Conservation (phyloP, 2,329 filamentous ascomycete genomes). For the Cytospora schulzeri region DNA sequence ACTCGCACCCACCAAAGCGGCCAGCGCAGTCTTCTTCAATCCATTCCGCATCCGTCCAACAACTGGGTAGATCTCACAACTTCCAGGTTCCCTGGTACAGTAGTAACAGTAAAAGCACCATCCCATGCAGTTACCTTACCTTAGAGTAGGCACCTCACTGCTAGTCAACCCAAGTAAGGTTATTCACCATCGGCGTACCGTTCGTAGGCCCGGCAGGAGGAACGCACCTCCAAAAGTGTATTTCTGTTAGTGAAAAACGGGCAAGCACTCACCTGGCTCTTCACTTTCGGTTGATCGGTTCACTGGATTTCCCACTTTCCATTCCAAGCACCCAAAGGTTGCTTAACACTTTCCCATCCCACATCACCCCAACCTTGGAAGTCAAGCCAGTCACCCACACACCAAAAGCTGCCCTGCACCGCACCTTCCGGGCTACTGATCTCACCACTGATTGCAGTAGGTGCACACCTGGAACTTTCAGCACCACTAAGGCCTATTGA, state of each 20-base stretch:
- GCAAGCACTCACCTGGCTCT: not conserved
- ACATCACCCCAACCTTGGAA: not conserved
- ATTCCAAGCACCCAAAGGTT: not conserved
- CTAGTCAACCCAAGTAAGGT: not conserved
- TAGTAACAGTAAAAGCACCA: not conserved
- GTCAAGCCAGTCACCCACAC: not conserved
- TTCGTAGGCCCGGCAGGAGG: not conserved
- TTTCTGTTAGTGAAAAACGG: not conserved
- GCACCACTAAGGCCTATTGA: conserved; percentile 22
- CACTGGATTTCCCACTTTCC: not conserved
- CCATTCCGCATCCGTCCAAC: conserved; percentile 8
- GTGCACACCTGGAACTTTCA: conserved; percentile 11
- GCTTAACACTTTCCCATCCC: not conserved
- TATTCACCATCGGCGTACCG: not conserved
- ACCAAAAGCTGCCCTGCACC: not conserved
- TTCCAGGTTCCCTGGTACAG: conserved; percentile 18
- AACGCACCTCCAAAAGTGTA: not conserved
- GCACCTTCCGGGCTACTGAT: conserved; percentile 2
- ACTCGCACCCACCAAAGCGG: not conserved
- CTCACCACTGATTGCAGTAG: conserved; percentile 14
- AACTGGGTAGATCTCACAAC: conserved; percentile 3
- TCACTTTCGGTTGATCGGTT: not conserved
- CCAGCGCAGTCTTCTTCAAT: not conserved
- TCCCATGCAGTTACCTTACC: not conserved
- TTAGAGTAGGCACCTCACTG: not conserved